Base-by-base conservation (phyloP, 2,329 filamentous ascomycete genomes). In the Huntiella omanensis region DNA sequence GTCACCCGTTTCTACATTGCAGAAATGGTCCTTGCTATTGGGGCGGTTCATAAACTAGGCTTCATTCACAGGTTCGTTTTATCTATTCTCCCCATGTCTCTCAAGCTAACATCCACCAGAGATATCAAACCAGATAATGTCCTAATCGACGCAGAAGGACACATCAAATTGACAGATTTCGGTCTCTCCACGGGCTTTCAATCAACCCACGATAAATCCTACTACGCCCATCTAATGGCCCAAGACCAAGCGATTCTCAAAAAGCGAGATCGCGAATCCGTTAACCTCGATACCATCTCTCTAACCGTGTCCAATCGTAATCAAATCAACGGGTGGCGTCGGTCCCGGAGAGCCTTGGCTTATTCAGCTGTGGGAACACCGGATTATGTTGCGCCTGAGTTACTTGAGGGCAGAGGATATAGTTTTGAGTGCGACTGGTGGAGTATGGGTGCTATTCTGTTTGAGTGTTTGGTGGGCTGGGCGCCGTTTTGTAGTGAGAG, bases 101-200 rank as follows among this genome's bases (percentile, higher is more conserved):
- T 6, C 37, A 92, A 13, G 6, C 44, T 34, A 22, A 35, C 37
- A 17, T 13, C 38, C 13, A 13, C 5, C 33, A 48, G 88, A 70
- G 91, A 98, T 58, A 98, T 98, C 68, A 98, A 98, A 64, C 91
- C 91, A 10, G 91, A 98, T 66, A 98, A 98, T 60, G 96, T 98
- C 59, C 73, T 98, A 41, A 76, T 98, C 42, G 91, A 98, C 59
- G 78, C 86, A 49, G 86, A 87, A 49, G 91, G 91, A 45, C 91
- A 98, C 62, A 91, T 98, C 64, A 98, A 98, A 67, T 70, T 98
- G 55, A 96, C 91, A 8, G 91, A 98, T 64, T 98, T 98, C 55
- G 91, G 91, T 64, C 73, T 98, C 22, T 96, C 91, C 0, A 98
- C 91, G 7, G 91, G 91, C 53, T 96, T 95, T 69, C 91, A 95